Percentiles rank a stretch among this genome's conserved stretches.
Conservation (phyloP, 306 rosid genomes). For the Prunus campanulata region DNA sequence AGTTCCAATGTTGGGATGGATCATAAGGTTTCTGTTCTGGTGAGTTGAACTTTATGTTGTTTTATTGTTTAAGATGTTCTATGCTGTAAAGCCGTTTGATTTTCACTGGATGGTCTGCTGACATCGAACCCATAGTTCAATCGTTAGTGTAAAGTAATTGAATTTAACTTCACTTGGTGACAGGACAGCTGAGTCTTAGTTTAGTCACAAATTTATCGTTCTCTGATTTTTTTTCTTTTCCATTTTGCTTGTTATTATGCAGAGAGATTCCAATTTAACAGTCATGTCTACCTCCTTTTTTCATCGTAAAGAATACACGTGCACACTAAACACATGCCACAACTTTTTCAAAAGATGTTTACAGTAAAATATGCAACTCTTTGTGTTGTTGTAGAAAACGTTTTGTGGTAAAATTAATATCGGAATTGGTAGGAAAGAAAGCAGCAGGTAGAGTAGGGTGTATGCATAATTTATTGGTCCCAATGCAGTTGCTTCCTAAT, state of each 20-base stretch:
- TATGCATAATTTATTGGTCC: neutral
- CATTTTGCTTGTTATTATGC: neutral
- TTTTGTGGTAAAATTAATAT: neutral
- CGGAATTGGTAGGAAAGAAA: neutral
- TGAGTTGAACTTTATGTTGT: conserved; percentile 35
- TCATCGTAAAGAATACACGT: neutral
- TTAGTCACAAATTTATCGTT: neutral
- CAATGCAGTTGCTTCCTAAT: neutral
- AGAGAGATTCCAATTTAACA: neutral
- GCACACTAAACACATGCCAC: neutral
- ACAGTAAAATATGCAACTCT: neutral
- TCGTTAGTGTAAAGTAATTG: neutral
- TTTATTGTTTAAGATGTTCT: conserved; percentile 16
- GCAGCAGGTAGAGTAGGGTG: neutral
- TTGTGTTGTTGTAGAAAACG: neutral
- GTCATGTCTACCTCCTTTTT: neutral
- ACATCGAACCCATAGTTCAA: neutral
- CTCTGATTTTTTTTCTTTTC: neutral
- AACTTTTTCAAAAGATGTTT: neutral
- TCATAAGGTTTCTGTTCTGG: conserved; percentile 68
- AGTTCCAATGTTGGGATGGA: conserved; percentile 84
- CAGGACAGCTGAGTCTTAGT: neutral
- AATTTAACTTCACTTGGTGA: neutral
- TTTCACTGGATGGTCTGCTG: neutral
- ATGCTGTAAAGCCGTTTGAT: neutral